Conservation (phyloP, 257 asterid species). For the Eustoma russellianum region DNA sequence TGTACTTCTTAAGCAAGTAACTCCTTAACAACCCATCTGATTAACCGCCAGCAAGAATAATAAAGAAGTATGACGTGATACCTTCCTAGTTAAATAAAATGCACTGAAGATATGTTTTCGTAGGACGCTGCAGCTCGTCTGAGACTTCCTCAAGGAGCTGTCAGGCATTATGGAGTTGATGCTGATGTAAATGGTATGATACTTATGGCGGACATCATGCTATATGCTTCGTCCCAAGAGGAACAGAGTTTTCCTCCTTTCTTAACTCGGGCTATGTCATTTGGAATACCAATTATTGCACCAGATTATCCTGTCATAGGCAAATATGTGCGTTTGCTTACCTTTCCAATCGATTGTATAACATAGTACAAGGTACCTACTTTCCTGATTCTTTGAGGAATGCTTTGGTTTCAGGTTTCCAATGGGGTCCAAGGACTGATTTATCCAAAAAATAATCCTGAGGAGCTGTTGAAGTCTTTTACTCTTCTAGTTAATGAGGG, state of each 20-base stretch:
- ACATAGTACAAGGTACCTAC: background rate
- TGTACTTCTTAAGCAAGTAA: background rate
- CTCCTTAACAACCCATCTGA: background rate
- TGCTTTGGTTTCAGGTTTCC: constrained; percentile 45
- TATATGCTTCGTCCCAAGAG: constrained; percentile 81
- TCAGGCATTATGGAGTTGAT: constrained; percentile 66
- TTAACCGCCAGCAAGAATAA: constrained; percentile 4
- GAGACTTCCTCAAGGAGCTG: constrained; percentile 63
- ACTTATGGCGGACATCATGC: constrained; percentile 85
- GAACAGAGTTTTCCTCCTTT: constrained; percentile 89
- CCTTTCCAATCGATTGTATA: background rate
- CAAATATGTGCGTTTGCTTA: constrained; percentile 52
- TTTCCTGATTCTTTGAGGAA: constrained; percentile 5
- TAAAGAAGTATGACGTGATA: background rate
- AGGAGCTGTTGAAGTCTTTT: constrained; percentile 54
- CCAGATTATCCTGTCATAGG: constrained; percentile 64
- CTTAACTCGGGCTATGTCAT: constrained; percentile 83
- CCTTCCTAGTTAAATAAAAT: background rate
- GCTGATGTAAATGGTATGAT: constrained; percentile 62
- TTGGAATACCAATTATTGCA: constrained; percentile 76
- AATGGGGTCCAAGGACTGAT: constrained; percentile 83
- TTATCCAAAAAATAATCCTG: constrained; percentile 49
- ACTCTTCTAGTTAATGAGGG: constrained; percentile 57
- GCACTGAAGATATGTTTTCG: constrained; percentile 13
- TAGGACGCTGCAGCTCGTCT: constrained; percentile 72